phyloP scores from a whole-genome alignment of 179 eudicot genomes.

The Monotropa hypopitys region DNA sequence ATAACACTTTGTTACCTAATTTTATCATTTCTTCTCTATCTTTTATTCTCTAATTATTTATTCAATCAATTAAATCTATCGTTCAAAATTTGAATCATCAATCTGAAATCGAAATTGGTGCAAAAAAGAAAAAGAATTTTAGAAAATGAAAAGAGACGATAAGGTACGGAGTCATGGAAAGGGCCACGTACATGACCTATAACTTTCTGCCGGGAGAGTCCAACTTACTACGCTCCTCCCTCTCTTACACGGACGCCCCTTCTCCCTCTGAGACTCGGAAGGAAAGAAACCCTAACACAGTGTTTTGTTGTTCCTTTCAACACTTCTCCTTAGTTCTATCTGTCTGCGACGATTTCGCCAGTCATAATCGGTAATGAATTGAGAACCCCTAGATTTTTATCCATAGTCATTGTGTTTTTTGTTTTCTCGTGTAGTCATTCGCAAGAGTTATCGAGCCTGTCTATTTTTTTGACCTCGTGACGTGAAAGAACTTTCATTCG shows the following conservation, averaged over 20 bases:
- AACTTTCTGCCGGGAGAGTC: no score
- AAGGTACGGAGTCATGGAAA: no score
- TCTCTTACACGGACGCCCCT: not conserved
- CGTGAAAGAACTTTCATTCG: not conserved
- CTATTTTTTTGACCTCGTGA: not conserved
- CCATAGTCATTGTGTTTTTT: not conserved
- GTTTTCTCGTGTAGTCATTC: not conserved
- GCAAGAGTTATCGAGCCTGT: not conserved
- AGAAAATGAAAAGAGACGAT: no score
- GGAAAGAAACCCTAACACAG: constrained; percentile 11
- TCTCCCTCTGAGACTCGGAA: not conserved
- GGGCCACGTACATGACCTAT: no score
- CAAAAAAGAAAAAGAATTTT: no score
- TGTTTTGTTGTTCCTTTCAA: not conserved
- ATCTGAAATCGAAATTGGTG: no score
- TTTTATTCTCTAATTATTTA: no score
- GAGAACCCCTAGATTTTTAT: not conserved
- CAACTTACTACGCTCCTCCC: no score
- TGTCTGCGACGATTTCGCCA: not conserved
- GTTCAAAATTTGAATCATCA: no score
- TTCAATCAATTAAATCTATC: no score
- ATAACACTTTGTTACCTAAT: no score
- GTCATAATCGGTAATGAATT: not conserved
- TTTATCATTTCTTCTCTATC: no score
- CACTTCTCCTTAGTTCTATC: not conserved